phyloP scores from a whole-genome alignment of 2,329 filamentous ascomycete species.

The Paecilomyces dactylethromorphus region DNA sequence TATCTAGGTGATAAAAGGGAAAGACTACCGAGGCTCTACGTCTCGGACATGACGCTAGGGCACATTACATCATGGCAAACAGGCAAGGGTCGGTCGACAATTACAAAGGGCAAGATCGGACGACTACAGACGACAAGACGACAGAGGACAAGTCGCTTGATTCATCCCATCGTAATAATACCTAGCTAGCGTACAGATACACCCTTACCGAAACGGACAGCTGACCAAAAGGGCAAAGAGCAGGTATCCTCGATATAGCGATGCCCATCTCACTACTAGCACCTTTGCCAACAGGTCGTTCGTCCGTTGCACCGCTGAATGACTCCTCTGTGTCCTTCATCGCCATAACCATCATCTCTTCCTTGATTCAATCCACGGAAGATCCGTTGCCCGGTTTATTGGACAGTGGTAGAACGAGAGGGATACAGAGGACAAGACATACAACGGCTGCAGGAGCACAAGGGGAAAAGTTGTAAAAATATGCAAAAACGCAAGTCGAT shows the following conservation, averaged over 20 bases:
- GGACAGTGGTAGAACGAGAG: background rate
- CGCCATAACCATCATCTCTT: background rate
- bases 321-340: background rate
- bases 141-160: background rate
- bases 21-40: too few relatives aligned
- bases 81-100: too few relatives aligned
- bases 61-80: too few relatives aligned
- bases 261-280: too few relatives aligned
- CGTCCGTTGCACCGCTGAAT: background rate
- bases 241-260: background rate
- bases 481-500: conserved; percentile 23
- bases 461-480: conserved; percentile 21
- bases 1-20: too few relatives aligned
- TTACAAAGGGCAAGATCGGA: too few relatives aligned
- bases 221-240: background rate
- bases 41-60: too few relatives aligned
- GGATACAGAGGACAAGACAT: background rate
- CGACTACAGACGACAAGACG: background rate
- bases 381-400: background rate
- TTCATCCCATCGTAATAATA: background rate
- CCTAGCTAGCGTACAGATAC: background rate
- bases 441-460: background rate
- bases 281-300: background rate
- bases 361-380: background rate
- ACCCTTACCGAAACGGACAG: background rate